Evolutionary conservation across 1,284 basidiomycete species (phyloP).

Genomic region (Apiotrichum gracile): DNA sequence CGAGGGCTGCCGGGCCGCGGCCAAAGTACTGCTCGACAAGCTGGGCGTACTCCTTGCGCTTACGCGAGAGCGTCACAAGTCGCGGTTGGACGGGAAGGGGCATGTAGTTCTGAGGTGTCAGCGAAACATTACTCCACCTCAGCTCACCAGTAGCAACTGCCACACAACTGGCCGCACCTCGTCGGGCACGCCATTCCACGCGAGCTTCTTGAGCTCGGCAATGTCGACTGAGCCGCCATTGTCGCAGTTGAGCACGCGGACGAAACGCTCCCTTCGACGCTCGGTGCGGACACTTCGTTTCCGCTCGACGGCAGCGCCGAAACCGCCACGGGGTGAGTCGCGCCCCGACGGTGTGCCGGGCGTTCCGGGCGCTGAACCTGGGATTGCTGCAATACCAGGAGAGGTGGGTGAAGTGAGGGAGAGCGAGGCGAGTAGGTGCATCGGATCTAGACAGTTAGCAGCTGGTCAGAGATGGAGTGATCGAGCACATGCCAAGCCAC

Average conservation of each 20-base stretch:
- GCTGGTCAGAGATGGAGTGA: too few species aligned
- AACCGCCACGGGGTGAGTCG: not conserved
- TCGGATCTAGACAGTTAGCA: slow-evolving; percentile 52
- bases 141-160: slow-evolving; percentile 86
- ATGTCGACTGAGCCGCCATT: slow-evolving; percentile 25
- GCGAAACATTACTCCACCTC: not conserved
- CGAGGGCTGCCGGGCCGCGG: slow-evolving; percentile 70
- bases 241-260: slow-evolving; percentile 25
- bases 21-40: slow-evolving; percentile 89
- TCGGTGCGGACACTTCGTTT: slow-evolving; percentile 56
- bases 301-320: slow-evolving; percentile 50
- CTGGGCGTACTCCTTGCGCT: slow-evolving; percentile 84
- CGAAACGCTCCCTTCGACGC: slow-evolving; percentile 42
- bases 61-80: slow-evolving; percentile 69
- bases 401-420: slow-evolving; percentile 15
- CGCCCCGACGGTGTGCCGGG: not conserved
- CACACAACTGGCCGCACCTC: slow-evolving; percentile 88
- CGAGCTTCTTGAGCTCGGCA: slow-evolving; percentile 70
- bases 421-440: slow-evolving; percentile 43
- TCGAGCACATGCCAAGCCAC: not conserved
- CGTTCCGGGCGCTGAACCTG: not conserved
- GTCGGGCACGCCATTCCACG: slow-evolving; percentile 91
- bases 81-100: slow-evolving; percentile 76
- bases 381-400: not conserved
- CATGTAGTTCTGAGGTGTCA: slow-evolving; percentile 68